Percentiles rank a stretch among this genome's conserved stretches.
Conservation (phyloP, 495 filamentous ascomycete species). For the Neurospora cerealis region DNA sequence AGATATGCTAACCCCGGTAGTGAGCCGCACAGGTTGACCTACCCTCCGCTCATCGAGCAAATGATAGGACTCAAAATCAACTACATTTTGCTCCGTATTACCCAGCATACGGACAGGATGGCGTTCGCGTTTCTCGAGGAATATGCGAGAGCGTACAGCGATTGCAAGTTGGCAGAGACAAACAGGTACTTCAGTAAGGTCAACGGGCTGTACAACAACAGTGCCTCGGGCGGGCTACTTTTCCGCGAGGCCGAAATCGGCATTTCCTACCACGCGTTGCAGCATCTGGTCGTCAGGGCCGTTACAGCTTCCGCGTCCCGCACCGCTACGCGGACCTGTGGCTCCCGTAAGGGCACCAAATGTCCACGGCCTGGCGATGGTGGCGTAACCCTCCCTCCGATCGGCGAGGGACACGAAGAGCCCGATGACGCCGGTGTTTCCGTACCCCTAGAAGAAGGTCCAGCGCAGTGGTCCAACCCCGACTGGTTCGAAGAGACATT, state of each 20-base stretch:
- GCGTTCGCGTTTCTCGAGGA: constrained; percentile 19
- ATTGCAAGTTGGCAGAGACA: constrained; percentile 11
- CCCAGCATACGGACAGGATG: constrained; percentile 22
- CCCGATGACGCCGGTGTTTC: background rate
- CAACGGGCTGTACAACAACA: background rate
- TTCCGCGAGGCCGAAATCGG: constrained; percentile 25
- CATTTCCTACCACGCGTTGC: constrained; percentile 17
- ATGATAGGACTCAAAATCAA: constrained; percentile 26
- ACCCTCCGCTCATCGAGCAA: constrained; percentile 17
- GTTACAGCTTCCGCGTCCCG: constrained; percentile 27
- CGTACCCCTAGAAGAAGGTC: constrained; percentile 7
- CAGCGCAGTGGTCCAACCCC: constrained; percentile 17
- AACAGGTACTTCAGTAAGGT: constrained; percentile 19
- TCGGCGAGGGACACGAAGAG: background rate
- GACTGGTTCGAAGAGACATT: constrained; percentile 24
- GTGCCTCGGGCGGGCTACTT: background rate
- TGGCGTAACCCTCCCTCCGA: background rate
- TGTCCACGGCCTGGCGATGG: background rate
- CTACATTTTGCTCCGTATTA: constrained; percentile 28
- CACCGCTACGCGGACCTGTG: constrained; percentile 14
- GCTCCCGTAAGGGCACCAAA: background rate
- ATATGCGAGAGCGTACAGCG: constrained; percentile 13
- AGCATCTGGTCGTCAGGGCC: constrained; percentile 21
- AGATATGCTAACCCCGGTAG: constrained; percentile 15
- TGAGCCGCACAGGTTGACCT: constrained; percentile 25